Base-by-base conservation (phyloP, 2,329 filamentous ascomycete genomes). In the Tolypocladium capitatum region DNA sequence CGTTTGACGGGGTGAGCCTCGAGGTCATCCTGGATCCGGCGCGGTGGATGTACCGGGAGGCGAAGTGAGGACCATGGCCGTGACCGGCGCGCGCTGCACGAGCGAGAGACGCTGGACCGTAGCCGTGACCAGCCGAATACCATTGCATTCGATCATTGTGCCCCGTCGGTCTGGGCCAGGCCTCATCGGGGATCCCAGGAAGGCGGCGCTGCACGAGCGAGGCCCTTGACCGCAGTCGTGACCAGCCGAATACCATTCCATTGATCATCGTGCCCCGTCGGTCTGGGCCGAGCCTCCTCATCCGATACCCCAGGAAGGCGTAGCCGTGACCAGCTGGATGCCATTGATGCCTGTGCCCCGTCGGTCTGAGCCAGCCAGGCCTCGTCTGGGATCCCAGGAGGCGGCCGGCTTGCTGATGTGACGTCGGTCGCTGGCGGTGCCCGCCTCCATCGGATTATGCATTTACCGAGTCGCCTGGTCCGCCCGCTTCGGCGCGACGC, bases 1-100 rank as follows among this genome's bases (percentile, higher is more conserved):
- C 81, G 13, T 89, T 82, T 61, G 81, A 83, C 3, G 71, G 67
- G n/a, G 76, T 84, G 1, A 73, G 74, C 43, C 82, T 86, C 53
- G 83, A 88, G 63, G 75, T 83, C 10, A 68, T 80, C 8, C 80
- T 86, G 56, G 72, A 76, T 41, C 72, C 74, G 24, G 66, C 63
- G 7, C 68, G 68, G 60, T 86, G 83, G 81, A 55, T 72, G 61
- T 84, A 75, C 48, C 56, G 57, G 48, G 34, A 21, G 27, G 40
- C 18, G 5, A 24, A 28, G 32, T 38, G 28, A 32, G 13, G 24
- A 21, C 2, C 7, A 10, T 4, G 21, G 4, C 16, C 20, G 13
- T 24, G 35, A 11, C 11, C 10, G 16, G 34, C 18, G 35, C 18
- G 35, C 2, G 18, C 21, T n/a, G 21, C 3, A 24, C 24, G 24